Percentiles rank a stretch among this genome's conserved stretches.
Conservation (phyloP, 2,329 filamentous ascomycete genomes). For the Diaporthe sp. region DNA sequence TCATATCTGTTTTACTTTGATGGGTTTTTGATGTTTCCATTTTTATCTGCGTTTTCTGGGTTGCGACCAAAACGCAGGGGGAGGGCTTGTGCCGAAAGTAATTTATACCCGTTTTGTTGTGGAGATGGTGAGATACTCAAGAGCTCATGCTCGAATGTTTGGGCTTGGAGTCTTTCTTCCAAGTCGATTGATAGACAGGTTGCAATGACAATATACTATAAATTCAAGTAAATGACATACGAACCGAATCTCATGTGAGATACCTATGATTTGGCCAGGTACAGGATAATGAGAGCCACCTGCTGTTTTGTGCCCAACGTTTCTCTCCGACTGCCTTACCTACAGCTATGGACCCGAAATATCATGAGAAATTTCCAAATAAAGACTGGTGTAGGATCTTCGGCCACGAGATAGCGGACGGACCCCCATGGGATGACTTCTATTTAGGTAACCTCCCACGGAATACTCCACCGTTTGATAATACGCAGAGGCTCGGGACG, state of each 20-base stretch:
- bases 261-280: neutral
- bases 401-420: neutral
- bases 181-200: neutral
- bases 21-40: neutral
- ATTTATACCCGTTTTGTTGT: constrained; percentile 8
- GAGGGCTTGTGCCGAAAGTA: neutral
- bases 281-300: too few relatives aligned
- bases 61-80: constrained; percentile 4
- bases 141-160: constrained; percentile 10
- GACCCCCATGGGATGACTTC: too few relatives aligned
- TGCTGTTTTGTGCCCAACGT: neutral
- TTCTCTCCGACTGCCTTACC: too few relatives aligned
- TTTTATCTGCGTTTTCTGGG: neutral
- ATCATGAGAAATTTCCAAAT: neutral
- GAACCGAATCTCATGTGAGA: neutral
- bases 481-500: neutral
- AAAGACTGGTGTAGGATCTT: neutral
- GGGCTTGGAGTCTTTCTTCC: too few relatives aligned
- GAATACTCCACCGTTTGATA: neutral
- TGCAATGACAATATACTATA: neutral
- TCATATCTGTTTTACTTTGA: neutral
- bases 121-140: neutral
- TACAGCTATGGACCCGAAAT: too few relatives aligned
- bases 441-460: too few relatives aligned
- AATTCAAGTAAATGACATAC: neutral